These are phyloP conservation scores for Pseudocercospora musae DNA, from an alignment of 2,329 filamentous ascomycete genomes.

Conservation along the genomic window DNA sequence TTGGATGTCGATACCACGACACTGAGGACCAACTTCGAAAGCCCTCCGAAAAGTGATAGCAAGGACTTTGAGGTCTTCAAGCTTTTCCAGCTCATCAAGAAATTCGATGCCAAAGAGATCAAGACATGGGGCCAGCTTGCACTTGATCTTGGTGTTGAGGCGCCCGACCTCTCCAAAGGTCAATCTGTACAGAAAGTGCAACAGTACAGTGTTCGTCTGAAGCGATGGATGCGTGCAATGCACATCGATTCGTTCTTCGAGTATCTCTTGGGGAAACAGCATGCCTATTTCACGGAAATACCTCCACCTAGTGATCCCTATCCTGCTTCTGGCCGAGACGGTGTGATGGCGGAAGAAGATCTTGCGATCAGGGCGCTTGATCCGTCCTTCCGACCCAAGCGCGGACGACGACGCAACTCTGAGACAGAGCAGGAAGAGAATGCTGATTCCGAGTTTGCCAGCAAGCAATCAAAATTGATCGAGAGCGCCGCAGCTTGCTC, in stretches of 20 bases:
- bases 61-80: slow-evolving; percentile 78
- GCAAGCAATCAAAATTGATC: slow-evolving; percentile 19
- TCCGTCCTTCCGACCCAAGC: slow-evolving; percentile 66
- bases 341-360: slow-evolving; percentile 81
- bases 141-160: slow-evolving; percentile 81
- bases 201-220: slow-evolving; percentile 87
- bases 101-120: slow-evolving; percentile 76
- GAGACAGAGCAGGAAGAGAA: slow-evolving; percentile 31
- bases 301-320: slow-evolving; percentile 63
- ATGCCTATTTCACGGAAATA: slow-evolving; percentile 76
- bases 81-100: slow-evolving; percentile 73
- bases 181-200: slow-evolving; percentile 85
- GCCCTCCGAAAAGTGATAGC: slow-evolving; percentile 79
- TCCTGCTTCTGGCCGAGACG: slow-evolving; percentile 67
- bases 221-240: slow-evolving; percentile 96
- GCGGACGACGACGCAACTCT: slow-evolving; percentile 52
- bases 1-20: slow-evolving; percentile 66
- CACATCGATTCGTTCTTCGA: slow-evolving; percentile 94
- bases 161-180: slow-evolving; percentile 74
- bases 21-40: slow-evolving; percentile 72
- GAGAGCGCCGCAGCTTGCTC: slow-evolving; percentile 14
- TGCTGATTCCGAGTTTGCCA: slow-evolving; percentile 8
- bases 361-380: slow-evolving; percentile 80
- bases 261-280: slow-evolving; percentile 73
- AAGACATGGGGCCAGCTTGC: slow-evolving; percentile 92